Evolutionary conservation across 2,329 filamentous ascomycete species (phyloP), one percentile per base, ranked within the genome.

Genomic region (Cladosporium sp.): DNA sequence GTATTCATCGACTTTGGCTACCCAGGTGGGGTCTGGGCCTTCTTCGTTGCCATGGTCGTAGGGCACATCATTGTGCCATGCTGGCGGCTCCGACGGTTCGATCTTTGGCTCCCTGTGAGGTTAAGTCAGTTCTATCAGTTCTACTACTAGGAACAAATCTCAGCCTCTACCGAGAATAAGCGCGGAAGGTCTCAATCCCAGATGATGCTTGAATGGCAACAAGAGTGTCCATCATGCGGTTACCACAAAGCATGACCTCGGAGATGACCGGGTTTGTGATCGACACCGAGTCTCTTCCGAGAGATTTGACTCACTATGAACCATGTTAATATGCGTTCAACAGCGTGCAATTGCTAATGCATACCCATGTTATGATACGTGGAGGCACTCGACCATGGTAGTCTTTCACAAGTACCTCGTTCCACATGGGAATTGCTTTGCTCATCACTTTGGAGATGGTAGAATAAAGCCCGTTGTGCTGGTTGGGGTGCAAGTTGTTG

Each of bases 321-420:
- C 18, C 18, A 44, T 2, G 4, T 44, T 11, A 44, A 21, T 21
- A 44, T 21, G 40, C 8, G n/a, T 44, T 18, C 40, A 16, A 11
- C 8, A 46, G 4, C 3, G 10, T 21, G 0, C 40, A 21, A 46
- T n/a, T 5, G 8, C 7, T 46, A 3, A 21, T 46, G 40, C 40
- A 46, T 46, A 46, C 40, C 18, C 18, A n/a, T 18, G 31, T 35
- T 6, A 4, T 37, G n/a, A 64, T 44, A n/a, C 62, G 62, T n/a
- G 46, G 62, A 28, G 62, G 62, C 7, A 29, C 26, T 16, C 53
- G 21, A 16, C 46, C 33, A 5, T 28, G 1, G 46, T 79, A 33
- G 28, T 6, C 81, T 11, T 72, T 85, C 46, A 73, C 76, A 14
- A 74, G 57, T 2, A 67, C 64, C 23, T 67, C 68, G 29, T 74